phyloP scores from a whole-genome alignment of 1,284 basidiomycete species.

The Earliella scabrosa region DNA sequence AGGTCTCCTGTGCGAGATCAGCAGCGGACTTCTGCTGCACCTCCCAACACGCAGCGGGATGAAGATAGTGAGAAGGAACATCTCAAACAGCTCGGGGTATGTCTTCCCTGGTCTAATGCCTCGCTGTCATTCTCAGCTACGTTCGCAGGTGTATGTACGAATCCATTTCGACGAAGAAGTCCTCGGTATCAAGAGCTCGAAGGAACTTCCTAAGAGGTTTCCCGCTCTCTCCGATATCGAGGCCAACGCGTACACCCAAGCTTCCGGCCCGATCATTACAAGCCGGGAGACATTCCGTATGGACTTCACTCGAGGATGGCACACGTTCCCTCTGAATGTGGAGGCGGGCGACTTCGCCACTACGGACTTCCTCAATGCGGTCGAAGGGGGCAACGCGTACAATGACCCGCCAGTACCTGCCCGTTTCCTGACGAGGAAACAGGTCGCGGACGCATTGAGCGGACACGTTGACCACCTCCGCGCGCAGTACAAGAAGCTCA shows the following conservation, averaged over 20 bases:
- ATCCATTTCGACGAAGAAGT: neutral
- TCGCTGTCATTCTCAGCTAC: neutral
- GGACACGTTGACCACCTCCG: neutral
- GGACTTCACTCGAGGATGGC: conserved; percentile 4
- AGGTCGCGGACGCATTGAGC: neutral
- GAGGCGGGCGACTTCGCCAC: neutral
- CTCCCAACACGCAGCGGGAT: neutral
- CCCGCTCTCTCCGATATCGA: neutral
- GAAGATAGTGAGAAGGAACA: no score
- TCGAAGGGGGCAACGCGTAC: conserved; percentile 1
- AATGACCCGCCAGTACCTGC: neutral
- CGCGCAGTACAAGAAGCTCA: neutral
- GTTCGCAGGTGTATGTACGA: neutral
- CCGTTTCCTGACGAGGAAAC: neutral
- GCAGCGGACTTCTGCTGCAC: no score
- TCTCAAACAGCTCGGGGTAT: no score
- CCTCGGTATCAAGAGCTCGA: neutral
- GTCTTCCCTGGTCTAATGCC: no score
- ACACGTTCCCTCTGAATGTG: neutral
- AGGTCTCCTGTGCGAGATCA: no score
- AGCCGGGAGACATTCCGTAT: neutral
- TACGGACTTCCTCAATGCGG: neutral
- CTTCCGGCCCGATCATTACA: neutral
- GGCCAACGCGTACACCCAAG: neutral
- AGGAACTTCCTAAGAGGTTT: neutral